These are phyloP conservation scores for Pichia sp. DNA, from an alignment of 1,139 yeast species.

Conservation along the genomic window DNA sequence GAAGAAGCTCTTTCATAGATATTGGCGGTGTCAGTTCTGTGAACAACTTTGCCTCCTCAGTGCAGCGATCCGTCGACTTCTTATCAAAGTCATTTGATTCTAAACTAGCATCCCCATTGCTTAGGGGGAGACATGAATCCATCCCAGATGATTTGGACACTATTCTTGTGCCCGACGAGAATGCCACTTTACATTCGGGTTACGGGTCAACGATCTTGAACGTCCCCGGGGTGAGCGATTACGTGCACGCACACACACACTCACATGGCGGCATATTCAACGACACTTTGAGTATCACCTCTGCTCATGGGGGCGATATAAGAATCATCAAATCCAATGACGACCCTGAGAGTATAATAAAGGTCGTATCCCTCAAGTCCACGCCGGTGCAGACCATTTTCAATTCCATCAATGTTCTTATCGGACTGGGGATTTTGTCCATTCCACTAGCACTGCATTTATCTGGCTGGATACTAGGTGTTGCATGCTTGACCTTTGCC, in stretches of 20 bases:
- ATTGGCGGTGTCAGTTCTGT: conserved; percentile 6
- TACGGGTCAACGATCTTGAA: too few relatives aligned
- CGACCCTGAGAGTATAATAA: conserved; percentile 4
- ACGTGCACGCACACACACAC: too few relatives aligned
- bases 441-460: conserved; percentile 73
- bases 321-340: too few relatives aligned
- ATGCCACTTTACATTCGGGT: too few relatives aligned
- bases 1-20: conserved; percentile 24
- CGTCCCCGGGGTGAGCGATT: neutral
- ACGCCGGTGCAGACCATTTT: conserved; percentile 85
- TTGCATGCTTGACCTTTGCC: conserved; percentile 42
- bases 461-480: conserved; percentile 77
- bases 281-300: too few relatives aligned
- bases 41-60: conserved; percentile 26
- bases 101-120: too few relatives aligned
- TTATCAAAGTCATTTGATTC: conserved; percentile 17
- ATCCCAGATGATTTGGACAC: too few relatives aligned
- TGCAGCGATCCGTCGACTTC: conserved; percentile 24
- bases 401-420: conserved; percentile 76
- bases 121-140: too few relatives aligned
- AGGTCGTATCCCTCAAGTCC: conserved; percentile 61
- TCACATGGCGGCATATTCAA: too few relatives aligned
- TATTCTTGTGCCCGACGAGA: too few relatives aligned
- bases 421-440: conserved; percentile 83
- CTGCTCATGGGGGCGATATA: too few relatives aligned